phyloP scores from a whole-genome alignment of 169 alveolate genomes.

The Plasmodium blacklocki region DNA sequence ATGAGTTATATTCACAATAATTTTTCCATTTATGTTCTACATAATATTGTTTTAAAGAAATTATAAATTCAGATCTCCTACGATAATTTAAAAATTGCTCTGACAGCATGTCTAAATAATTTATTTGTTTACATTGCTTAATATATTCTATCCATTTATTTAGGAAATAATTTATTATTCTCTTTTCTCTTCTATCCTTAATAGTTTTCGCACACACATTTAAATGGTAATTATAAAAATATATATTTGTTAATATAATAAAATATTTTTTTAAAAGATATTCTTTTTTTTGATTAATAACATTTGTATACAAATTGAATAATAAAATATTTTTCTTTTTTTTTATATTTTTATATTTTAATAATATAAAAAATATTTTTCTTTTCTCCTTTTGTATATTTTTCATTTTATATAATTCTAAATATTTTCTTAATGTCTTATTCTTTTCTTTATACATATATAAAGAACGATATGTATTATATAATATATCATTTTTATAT shows the following conservation, averaged over 20 bases:
- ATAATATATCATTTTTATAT: not conserved
- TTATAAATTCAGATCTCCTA: slow-evolving; percentile 24
- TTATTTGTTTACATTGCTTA: slow-evolving; percentile 21
- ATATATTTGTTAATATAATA: slow-evolving; percentile 27
- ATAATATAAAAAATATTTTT: slow-evolving; percentile 4
- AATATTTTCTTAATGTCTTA: not conserved
- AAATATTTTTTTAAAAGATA: slow-evolving; percentile 24
- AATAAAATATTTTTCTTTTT: slow-evolving; percentile 17
- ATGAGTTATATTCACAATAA: slow-evolving; percentile 64
- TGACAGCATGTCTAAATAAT: slow-evolving; percentile 5
- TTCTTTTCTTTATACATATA: not conserved
- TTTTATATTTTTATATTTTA: slow-evolving; percentile 23
- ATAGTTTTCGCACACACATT: slow-evolving; percentile 35
- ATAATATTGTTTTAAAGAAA: slow-evolving; percentile 33
- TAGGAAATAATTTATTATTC: not conserved
- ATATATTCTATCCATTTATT: slow-evolving; percentile 30
- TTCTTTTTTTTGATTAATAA: slow-evolving; percentile 27
- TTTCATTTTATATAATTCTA: not conserved
- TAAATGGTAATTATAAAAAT: slow-evolving; percentile 46
- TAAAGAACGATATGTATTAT: not conserved
- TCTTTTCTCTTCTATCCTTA: slow-evolving; percentile 9
- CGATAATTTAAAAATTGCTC: slow-evolving; percentile 20
- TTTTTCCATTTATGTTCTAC: slow-evolving; percentile 55
- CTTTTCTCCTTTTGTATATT: not conserved
- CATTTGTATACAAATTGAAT: slow-evolving; percentile 9